These are phyloP conservation scores for Cylindrotheca fusiformis DNA, from an alignment of 108 stramenopile genomes.

Conservation along the genomic window DNA sequence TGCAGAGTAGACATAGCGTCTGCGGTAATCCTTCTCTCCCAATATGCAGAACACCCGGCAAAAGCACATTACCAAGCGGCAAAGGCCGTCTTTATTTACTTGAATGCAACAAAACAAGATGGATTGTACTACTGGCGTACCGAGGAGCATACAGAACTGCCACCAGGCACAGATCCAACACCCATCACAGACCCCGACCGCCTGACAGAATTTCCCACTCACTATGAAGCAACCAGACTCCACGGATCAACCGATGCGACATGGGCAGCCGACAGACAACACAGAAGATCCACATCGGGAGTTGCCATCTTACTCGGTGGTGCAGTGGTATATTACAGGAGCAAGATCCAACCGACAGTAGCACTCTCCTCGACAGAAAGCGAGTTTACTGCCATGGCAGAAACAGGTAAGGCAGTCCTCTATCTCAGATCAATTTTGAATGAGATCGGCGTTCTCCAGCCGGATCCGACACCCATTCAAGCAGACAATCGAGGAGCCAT, in stretches of 20 bases:
- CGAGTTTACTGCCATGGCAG: constrained; percentile 16
- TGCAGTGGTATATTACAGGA: constrained; percentile 25
- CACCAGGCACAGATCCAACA: constrained; percentile 2
- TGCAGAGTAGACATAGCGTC: constrained; percentile 18
- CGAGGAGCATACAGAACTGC: not conserved
- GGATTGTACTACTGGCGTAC: constrained; percentile 28
- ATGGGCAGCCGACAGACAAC: constrained; percentile 25
- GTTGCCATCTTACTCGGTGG: constrained; percentile 25
- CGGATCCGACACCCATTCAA: too few species aligned
- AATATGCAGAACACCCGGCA: constrained; percentile 11
- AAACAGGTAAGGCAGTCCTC: constrained; percentile 26
- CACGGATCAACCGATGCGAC: constrained; percentile 26
- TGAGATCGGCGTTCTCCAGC: not conserved
- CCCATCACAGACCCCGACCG: constrained; percentile 1
- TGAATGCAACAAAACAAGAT: constrained; percentile 2
- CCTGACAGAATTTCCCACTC: not conserved
- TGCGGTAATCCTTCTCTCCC: constrained; percentile 13
- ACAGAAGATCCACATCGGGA: constrained; percentile 27
- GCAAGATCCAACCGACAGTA: constrained; percentile 18
- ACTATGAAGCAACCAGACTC: not conserved
- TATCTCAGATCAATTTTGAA: constrained; percentile 26
- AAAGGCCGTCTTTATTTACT: constrained; percentile 3
- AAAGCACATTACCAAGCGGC: constrained; percentile 10
- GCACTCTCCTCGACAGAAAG: constrained; percentile 26
- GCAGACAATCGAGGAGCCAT: constrained; percentile 34